A percentile compares a stretch with the other conserved stretches of the same genome.
Evolutionary conservation across 257 asterid species (phyloP).

Genomic region (Leptodermis oblonga): DNA sequence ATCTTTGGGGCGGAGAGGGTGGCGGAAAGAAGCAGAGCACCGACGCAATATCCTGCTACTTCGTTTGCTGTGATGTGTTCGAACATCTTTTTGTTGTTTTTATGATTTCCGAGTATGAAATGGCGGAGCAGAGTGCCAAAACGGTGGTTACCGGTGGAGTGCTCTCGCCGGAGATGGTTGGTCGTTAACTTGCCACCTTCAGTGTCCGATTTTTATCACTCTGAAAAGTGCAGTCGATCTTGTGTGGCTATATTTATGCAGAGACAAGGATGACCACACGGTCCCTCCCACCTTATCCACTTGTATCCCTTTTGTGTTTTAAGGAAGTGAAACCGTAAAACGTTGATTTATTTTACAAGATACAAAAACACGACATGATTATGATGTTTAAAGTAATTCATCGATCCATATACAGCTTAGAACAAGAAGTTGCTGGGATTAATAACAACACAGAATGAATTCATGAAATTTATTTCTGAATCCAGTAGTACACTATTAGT

Average conservation of each 20-base stretch:
- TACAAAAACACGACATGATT: too few species aligned
- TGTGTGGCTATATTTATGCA: neutral
- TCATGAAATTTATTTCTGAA: neutral
- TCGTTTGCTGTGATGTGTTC: constrained; percentile 85
- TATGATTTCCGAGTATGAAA: neutral
- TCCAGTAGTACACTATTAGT: neutral
- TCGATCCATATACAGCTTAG: too few species aligned
- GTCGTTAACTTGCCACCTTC: too few species aligned
- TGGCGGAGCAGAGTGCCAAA: neutral
- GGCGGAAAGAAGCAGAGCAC: constrained; percentile 70
- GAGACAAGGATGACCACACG: constrained; percentile 3
- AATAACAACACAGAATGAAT: neutral
- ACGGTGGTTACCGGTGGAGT: neutral
- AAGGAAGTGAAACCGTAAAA: neutral
- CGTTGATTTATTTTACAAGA: too few species aligned
- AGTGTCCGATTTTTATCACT: too few species aligned
- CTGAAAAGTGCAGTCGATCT: too few species aligned
- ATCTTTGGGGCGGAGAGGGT: constrained; percentile 75
- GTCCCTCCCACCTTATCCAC: constrained; percentile 1
- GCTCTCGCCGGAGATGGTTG: neutral
- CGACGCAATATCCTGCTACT: constrained; percentile 85
- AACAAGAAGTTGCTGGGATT: neutral
- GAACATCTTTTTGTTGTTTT: constrained; percentile 35
- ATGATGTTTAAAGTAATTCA: too few species aligned
- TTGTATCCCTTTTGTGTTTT: neutral